phyloP scores from a whole-genome alignment of 192 early-diverging fungal species.

The Phycomyces nitens region DNA sequence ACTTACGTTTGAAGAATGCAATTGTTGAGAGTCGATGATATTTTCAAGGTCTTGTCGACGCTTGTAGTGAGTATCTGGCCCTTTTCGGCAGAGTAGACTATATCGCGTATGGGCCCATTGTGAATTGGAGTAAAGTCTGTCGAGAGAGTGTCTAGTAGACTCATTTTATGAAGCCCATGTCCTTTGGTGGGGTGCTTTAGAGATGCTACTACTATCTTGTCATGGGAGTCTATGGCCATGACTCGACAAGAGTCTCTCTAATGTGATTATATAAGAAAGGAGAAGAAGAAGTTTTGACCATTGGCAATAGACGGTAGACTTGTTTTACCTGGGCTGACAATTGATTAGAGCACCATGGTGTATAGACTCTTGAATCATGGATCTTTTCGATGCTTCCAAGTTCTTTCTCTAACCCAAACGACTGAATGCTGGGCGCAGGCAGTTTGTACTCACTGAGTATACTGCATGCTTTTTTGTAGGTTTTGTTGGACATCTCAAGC shows the following conservation, averaged over 20 bases:
- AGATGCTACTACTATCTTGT: constrained; percentile 5
- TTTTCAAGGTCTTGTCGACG: constrained; percentile 16
- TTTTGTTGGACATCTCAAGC: too few relatives aligned
- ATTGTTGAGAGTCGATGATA: constrained; percentile 24
- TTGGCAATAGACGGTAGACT: too few relatives aligned
- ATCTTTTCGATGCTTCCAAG: too few relatives aligned
- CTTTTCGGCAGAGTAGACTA: constrained; percentile 5
- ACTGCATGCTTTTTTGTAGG: too few relatives aligned
- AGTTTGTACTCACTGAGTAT: too few relatives aligned
- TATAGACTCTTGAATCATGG: too few relatives aligned
- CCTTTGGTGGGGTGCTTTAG: not conserved
- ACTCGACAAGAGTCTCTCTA: constrained; percentile 3
- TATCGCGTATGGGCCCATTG: constrained; percentile 13
- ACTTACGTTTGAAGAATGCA: constrained; percentile 16
- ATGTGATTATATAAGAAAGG: not conserved
- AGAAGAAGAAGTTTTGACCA: too few relatives aligned
- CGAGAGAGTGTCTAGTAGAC: constrained; percentile 4
- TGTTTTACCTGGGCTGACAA: too few relatives aligned
- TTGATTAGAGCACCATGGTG: too few relatives aligned
- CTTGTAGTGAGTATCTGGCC: constrained; percentile 12
- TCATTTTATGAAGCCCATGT: constrained; percentile 19
- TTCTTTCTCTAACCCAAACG: too few relatives aligned
- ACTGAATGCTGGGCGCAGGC: too few relatives aligned
- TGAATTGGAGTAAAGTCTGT: constrained; percentile 18
- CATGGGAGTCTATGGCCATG: not conserved